Conservation (phyloP, 2,329 filamentous ascomycete species). For the Tolypocladium album region DNA sequence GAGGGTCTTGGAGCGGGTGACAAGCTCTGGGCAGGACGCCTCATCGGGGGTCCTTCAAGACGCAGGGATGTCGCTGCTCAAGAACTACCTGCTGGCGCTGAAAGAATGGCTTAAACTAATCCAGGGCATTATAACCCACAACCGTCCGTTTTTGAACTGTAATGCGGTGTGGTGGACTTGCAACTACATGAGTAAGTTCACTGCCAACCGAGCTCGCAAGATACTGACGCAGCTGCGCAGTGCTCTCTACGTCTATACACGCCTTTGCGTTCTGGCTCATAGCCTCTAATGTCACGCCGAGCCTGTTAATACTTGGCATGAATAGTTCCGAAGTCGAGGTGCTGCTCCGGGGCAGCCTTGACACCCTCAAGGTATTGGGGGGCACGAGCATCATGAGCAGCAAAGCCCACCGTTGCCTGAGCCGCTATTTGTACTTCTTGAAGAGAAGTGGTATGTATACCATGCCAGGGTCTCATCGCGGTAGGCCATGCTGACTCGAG, state of each 20-base stretch:
- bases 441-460: constrained; percentile 5
- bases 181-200: constrained; percentile 16
- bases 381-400: constrained; percentile 11
- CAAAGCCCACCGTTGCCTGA: constrained; percentile 12
- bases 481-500: not conserved
- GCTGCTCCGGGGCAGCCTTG: constrained; percentile 5
- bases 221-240: constrained; percentile 2
- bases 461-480: not conserved
- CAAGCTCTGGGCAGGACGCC: constrained; percentile 1
- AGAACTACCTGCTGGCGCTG: constrained; percentile 9
- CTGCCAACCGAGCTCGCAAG: not conserved
- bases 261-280: constrained; percentile 16
- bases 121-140: constrained; percentile 6
- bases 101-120: constrained; percentile 10
- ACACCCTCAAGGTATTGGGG: constrained; percentile 8
- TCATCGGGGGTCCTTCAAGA: constrained; percentile 6
- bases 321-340: constrained; percentile 5
- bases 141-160: constrained; percentile 10
- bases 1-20: constrained; percentile 7
- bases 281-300: constrained; percentile 4
- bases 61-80: constrained; percentile 9
- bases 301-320: constrained; percentile 1
- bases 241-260: constrained; percentile 15
- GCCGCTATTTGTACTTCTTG: constrained; percentile 7
- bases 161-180: constrained; percentile 21